phyloP scores from a whole-genome alignment of 495 filamentous ascomycete genomes.

The Aspergillus incahuasiensis region DNA sequence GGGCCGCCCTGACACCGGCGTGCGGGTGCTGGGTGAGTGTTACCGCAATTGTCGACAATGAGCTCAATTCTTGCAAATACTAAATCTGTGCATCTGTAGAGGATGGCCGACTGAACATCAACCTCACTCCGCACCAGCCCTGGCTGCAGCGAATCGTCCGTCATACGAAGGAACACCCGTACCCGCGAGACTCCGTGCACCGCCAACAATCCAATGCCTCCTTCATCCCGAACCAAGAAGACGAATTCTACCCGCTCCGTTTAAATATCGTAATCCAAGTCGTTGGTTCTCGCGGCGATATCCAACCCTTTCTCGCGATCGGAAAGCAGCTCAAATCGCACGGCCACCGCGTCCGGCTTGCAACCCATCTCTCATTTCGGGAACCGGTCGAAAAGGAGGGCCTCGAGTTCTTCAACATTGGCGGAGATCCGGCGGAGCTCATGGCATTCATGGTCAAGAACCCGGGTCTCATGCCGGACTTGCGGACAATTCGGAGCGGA shows the following conservation, averaged over 20 bases:
- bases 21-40: slow-evolving; percentile 19
- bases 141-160: slow-evolving; percentile 59
- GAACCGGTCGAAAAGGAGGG: slow-evolving; percentile 63
- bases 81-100: slow-evolving; percentile 18
- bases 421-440: slow-evolving; percentile 71
- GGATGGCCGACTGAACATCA: slow-evolving; percentile 72
- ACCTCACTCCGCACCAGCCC: slow-evolving; percentile 61
- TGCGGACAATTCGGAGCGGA: slow-evolving; percentile 61
- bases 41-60: not conserved
- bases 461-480: slow-evolving; percentile 68
- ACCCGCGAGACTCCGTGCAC: slow-evolving; percentile 35
- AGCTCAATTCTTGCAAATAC: not conserved
- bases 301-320: slow-evolving; percentile 69
- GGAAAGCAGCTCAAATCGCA: slow-evolving; percentile 60
- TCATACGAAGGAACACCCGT: slow-evolving; percentile 57
- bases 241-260: slow-evolving; percentile 49
- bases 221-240: slow-evolving; percentile 48
- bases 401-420: slow-evolving; percentile 75
- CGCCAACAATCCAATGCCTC: slow-evolving; percentile 4
- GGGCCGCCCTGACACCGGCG: slow-evolving; percentile 17
- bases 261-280: slow-evolving; percentile 79
- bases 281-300: slow-evolving; percentile 73
- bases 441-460: slow-evolving; percentile 91
- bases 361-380: slow-evolving; percentile 70
- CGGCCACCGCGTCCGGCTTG: slow-evolving; percentile 72